phyloP scores from a whole-genome alignment of 176 grass and related monocot genomes.

The sorghum (Sorghum bicolor) region Sorghum_bicolor_NCBIv3 NC_012872.2:15889501-15890000 shows the following conservation, averaged over 20 bases:
- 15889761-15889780: no score
- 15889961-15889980: conserved; percentile 89
- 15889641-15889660: neutral
- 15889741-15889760: neutral
- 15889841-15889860: conserved; percentile 58
- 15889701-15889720: neutral
- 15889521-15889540: neutral
- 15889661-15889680: neutral
- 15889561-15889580: neutral
- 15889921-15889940: conserved; percentile 97
- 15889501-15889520: neutral
- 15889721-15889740: neutral
- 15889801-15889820: neutral
- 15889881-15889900: conserved; percentile 99
- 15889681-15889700: neutral
- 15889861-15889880: conserved; percentile 89
- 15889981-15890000: conserved; percentile 96
- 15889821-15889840: conserved; percentile 9
- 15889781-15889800: neutral
- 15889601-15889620: neutral
- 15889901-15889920: conserved; percentile 95
- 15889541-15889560: neutral
- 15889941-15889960: conserved; percentile 99
- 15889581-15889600: neutral
- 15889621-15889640: neutral